phyloP scores from a whole-genome alignment of 2,329 filamentous ascomycete species.

The Hymenoscyphus linearis region DNA sequence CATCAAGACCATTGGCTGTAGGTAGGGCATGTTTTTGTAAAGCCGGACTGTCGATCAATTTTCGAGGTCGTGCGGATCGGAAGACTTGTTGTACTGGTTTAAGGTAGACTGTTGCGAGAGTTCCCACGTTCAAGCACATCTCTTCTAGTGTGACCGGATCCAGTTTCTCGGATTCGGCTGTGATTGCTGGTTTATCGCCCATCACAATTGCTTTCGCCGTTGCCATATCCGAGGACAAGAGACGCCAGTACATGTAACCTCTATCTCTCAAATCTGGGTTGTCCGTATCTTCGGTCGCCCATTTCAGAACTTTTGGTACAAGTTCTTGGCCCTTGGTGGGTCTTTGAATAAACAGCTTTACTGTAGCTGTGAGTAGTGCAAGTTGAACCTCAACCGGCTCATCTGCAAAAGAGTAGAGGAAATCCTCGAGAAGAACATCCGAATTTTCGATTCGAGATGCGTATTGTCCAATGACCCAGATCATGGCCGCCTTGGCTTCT shows the following conservation, averaged over 20 bases:
- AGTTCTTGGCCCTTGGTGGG: slow-evolving; percentile 91
- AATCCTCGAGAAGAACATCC: slow-evolving; percentile 89
- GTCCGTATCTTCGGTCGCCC: slow-evolving; percentile 99
- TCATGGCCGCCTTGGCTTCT: slow-evolving; percentile 96
- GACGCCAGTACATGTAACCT: slow-evolving; percentile 99
- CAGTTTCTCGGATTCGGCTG: slow-evolving; percentile 89
- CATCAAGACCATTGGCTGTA: slow-evolving; percentile 44
- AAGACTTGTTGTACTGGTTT: slow-evolving; percentile 98
- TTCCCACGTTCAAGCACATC: slow-evolving; percentile 94
- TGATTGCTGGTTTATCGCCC: slow-evolving; percentile 95
- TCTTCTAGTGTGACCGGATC: slow-evolving; percentile 90
- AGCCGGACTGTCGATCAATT: slow-evolving; percentile 76
- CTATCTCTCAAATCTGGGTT: slow-evolving; percentile 94
- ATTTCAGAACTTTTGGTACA: slow-evolving; percentile 92
- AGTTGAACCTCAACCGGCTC: slow-evolving; percentile 95
- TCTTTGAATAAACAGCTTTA: slow-evolving; percentile 95
- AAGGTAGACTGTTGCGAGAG: slow-evolving; percentile 92
- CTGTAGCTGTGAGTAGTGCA: slow-evolving; percentile 87
- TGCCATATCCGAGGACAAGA: slow-evolving; percentile 86
- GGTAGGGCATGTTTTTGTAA: slow-evolving; percentile 69
- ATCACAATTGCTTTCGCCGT: slow-evolving; percentile 86
- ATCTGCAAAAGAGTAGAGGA: slow-evolving; percentile 87
- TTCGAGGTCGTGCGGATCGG: slow-evolving; percentile 75
- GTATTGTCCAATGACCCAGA: slow-evolving; percentile 99
- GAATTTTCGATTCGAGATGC: slow-evolving; percentile 97